Conservation (phyloP, 2,329 filamentous ascomycete species). For the Nemania serpens region DNA sequence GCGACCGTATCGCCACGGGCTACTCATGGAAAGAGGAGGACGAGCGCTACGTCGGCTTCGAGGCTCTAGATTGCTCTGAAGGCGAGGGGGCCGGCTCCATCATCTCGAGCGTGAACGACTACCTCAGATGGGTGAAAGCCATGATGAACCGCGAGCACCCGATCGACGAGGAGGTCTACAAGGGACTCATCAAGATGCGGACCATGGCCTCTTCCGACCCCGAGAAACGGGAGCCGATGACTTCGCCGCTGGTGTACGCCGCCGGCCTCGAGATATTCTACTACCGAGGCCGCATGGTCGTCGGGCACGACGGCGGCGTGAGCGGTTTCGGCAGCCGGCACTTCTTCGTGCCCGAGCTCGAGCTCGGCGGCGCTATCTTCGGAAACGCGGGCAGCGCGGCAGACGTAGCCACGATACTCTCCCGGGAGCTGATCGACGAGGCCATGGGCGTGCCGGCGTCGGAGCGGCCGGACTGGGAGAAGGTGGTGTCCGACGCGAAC, state of each 20-base stretch:
- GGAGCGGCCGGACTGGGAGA: slow-evolving; percentile 18
- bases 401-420: not conserved
- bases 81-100: slow-evolving; percentile 35
- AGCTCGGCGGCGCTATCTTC: slow-evolving; percentile 28
- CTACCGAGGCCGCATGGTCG: slow-evolving; percentile 31
- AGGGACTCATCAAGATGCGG: slow-evolving; percentile 29
- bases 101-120: slow-evolving; percentile 35
- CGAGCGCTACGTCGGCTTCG: slow-evolving; percentile 17
- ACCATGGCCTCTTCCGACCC: slow-evolving; percentile 15
- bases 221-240: slow-evolving; percentile 11
- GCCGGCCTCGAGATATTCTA: slow-evolving; percentile 31
- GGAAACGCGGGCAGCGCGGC: slow-evolving; percentile 23
- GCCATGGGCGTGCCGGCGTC: slow-evolving; percentile 22
- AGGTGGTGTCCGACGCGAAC: not conserved
- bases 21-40: slow-evolving; percentile 24
- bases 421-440: slow-evolving; percentile 28
- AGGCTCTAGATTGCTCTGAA: slow-evolving; percentile 19
- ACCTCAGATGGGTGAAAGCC: slow-evolving; percentile 34
- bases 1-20: slow-evolving; percentile 29
- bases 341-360: slow-evolving; percentile 31
- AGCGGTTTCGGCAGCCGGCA: slow-evolving; percentile 31
- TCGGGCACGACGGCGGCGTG: slow-evolving; percentile 32
- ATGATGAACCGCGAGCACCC: slow-evolving; percentile 29
- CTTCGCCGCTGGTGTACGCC: slow-evolving; percentile 28
- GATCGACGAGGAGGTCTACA: slow-evolving; percentile 32